Conservation (phyloP, 345 rosid species). For the Brassica juncea region DNA sequence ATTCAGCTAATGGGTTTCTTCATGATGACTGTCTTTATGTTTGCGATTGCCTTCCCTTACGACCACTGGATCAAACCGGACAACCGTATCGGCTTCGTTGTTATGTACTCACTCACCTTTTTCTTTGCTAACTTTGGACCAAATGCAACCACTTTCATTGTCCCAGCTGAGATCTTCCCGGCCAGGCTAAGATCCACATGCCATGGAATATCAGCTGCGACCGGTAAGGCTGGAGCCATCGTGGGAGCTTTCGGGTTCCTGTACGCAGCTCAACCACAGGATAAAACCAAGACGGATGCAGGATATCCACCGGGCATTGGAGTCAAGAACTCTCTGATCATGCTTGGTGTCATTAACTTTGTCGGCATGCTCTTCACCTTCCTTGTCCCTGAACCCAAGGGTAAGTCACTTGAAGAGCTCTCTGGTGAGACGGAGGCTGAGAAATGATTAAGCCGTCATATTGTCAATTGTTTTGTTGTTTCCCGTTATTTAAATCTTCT, state of each 20-base stretch:
- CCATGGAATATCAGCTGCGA: not conserved
- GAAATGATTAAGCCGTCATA: not conserved
- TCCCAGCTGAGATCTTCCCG: not conserved
- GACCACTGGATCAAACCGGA: conserved; percentile 16
- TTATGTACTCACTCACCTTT: not conserved
- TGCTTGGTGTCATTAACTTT: conserved; percentile 2
- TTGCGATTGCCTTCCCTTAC: not conserved
- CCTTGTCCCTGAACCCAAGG: not conserved
- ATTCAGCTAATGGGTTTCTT: not conserved
- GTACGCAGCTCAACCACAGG: not conserved
- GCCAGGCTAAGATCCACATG: not conserved
- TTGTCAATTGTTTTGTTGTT: not conserved
- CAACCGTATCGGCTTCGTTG: conserved; percentile 24
- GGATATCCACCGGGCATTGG: not conserved
- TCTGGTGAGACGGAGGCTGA: not conserved
- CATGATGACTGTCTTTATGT: not conserved
- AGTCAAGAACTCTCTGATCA: not conserved
- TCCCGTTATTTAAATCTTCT: not conserved
- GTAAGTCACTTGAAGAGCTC: not conserved
- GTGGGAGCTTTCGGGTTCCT: not conserved
- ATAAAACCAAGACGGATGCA: not conserved
- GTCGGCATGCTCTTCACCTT: not conserved
- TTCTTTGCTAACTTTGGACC: not conserved
- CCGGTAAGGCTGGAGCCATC: not conserved
- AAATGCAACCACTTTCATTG: not conserved